Base-by-base conservation (phyloP, 2,329 filamentous ascomycete species). In the Fusarium tupiense region DNA sequence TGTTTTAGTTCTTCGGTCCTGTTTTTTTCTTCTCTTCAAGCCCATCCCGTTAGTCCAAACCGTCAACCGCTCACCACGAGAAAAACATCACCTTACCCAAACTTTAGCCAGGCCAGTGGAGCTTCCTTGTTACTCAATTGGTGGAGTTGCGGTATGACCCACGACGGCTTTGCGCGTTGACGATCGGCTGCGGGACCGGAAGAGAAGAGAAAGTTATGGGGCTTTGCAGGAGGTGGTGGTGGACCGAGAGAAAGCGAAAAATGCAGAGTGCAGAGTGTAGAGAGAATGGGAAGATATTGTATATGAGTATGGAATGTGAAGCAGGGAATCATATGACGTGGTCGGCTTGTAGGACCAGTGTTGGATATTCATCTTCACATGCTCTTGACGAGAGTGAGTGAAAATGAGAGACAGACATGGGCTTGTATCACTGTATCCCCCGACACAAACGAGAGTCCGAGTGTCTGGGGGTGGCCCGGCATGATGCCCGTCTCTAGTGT, bases 241-340 rank as follows among this genome's bases (percentile, higher is more conserved):
- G 37, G 54, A 22, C 38, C 38, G 44, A 53, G 40, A 37, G 38
- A 67, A 68, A 68, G 66, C 58, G 65, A 69, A 63, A 35, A 67
- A 67, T 67, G 26, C 17, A 16, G 26, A 20, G 33, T 50, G 43
- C 41, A 59, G 46, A 17, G 26, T 67, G 24, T 9, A 14, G 22
- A 19, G 46, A n/a, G 26, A 14, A 31, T 5, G 29, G 20, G 22
- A 33, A 24, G 31, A 52, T 35, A 8, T 24, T 35, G 31, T 52
- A 54, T 44, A 43, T 33, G 14, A 35, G 26, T 40, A 44, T 22
- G 33, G 52, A 52, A 69, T 44, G 61, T 56, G 56, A 54, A 61
- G 47, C 43, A 43, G 58, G 41, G 31, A 31, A 68, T 73, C 73
- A 71, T 66, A 75, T 75, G 73, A 75, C 72, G 61, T 46, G 65